These are phyloP conservation scores for Dalbergia cultrata DNA, from an alignment of 306 rosid genomes.

Conservation along the genomic window DNA sequence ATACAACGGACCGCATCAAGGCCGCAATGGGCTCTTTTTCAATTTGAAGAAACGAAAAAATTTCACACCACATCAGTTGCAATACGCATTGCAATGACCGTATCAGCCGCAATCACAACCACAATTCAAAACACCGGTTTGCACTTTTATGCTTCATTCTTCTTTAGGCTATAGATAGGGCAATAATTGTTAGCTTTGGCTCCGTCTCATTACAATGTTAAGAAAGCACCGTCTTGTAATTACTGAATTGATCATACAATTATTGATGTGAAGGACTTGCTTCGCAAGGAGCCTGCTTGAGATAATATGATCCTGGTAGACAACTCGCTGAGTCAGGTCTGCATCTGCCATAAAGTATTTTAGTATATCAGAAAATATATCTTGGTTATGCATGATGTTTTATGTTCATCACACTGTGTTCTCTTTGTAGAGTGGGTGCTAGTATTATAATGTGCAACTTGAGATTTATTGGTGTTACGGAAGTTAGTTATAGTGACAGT, in stretches of 20 bases:
- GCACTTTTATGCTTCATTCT: constrained; percentile 27
- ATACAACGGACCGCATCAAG: no score
- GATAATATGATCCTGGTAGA: neutral
- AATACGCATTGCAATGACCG: no score
- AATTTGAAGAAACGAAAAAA: no score
- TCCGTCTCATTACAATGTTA: constrained; percentile 14
- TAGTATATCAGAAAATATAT: no score
- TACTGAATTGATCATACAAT: neutral
- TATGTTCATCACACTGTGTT: neutral
- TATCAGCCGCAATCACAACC: no score
- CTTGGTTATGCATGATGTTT: neutral
- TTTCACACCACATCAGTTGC: no score
- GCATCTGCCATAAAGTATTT: neutral
- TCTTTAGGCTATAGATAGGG: neutral
- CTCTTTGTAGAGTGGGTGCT: neutral
- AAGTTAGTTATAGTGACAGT: no score
- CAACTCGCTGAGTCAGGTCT: neutral
- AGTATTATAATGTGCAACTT: no score
- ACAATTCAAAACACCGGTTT: no score
- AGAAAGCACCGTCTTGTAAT: neutral
- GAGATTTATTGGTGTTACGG: no score
- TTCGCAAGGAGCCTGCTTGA: neutral
- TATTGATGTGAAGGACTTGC: neutral
- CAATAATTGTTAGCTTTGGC: constrained; percentile 30
- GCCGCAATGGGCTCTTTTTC: no score